These are phyloP conservation scores for Botrytis byssoidea DNA, from an alignment of 2,329 filamentous ascomycete species.

Conservation along the genomic window DNA sequence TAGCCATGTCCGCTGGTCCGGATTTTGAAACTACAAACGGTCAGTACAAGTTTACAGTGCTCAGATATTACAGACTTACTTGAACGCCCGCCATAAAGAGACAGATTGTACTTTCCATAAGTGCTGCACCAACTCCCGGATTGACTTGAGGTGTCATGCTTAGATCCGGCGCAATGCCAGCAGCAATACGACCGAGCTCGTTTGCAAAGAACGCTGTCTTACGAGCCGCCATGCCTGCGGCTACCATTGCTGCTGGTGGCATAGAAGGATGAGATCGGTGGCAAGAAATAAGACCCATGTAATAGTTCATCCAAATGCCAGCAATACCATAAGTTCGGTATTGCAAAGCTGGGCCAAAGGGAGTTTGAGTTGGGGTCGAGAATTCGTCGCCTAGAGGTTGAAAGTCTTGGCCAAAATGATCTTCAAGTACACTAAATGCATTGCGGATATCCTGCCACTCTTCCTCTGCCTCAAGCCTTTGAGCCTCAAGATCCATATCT, in stretches of 20 bases:
- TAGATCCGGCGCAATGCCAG: slow-evolving; percentile 59
- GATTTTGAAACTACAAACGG: slow-evolving; percentile 62
- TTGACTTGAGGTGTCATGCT: slow-evolving; percentile 57
- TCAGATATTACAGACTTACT: slow-evolving; percentile 43
- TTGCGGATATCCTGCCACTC: slow-evolving; percentile 77
- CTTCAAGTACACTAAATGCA: slow-evolving; percentile 66
- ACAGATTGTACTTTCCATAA: slow-evolving; percentile 79
- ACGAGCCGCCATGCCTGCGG: slow-evolving; percentile 72
- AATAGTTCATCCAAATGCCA: slow-evolving; percentile 82
- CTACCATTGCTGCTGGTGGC: slow-evolving; percentile 83
- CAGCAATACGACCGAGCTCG: slow-evolving; percentile 75
- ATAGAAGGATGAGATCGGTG: slow-evolving; percentile 81
- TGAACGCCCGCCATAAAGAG: slow-evolving; percentile 84
- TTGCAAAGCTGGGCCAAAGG: slow-evolving; percentile 78
- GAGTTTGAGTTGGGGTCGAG: slow-evolving; percentile 59
- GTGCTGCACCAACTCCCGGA: slow-evolving; percentile 73
- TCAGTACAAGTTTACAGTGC: not conserved
- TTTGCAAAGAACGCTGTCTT: slow-evolving; percentile 71
- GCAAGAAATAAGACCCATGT: slow-evolving; percentile 81
- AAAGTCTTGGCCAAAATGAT: slow-evolving; percentile 71
- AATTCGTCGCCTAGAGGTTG: slow-evolving; percentile 70
- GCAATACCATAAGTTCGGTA: slow-evolving; percentile 88
- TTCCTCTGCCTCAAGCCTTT: slow-evolving; percentile 34
- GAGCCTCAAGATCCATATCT: slow-evolving; percentile 33
- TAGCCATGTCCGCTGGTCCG: slow-evolving; percentile 73